A percentile compares a stretch with the other conserved stretches of the same genome.
Evolutionary conservation across 352 stramenopile genomes (phyloP).

Genomic region (Pythium graminicola): DNA sequence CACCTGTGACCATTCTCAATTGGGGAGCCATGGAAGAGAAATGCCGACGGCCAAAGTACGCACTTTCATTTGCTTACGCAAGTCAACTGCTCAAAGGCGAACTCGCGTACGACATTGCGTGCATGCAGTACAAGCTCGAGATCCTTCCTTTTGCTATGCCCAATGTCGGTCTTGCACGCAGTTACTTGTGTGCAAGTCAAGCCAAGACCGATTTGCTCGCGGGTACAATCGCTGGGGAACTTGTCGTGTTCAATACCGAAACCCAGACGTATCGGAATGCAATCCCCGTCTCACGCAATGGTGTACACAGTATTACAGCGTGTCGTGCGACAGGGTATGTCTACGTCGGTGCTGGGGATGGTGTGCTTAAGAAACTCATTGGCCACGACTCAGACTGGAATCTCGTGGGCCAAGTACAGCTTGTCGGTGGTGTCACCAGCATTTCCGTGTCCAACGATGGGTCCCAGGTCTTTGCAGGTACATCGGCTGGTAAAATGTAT

Average conservation of each 20-base stretch:
- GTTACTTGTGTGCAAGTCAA: constrained; percentile 54
- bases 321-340: constrained; percentile 55
- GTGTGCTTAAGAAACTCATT: constrained; percentile 78
- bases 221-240: constrained; percentile 64
- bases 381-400: constrained; percentile 78
- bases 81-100: constrained; percentile 58
- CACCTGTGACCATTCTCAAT: constrained; percentile 60
- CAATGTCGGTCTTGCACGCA: constrained; percentile 61
- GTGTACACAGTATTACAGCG: constrained; percentile 68
- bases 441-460: constrained; percentile 57
- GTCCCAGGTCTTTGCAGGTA: constrained; percentile 53
- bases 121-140: constrained; percentile 77
- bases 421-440: constrained; percentile 73
- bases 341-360: constrained; percentile 82
- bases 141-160: constrained; percentile 60
- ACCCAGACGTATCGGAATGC: constrained; percentile 56
- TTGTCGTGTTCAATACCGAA: constrained; percentile 83
- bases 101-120: constrained; percentile 62
- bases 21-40: constrained; percentile 68
- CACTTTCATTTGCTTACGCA: constrained; percentile 55
- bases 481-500: constrained; percentile 72
- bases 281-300: constrained; percentile 53
- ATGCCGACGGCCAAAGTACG: constrained; percentile 56
- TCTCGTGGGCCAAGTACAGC: constrained; percentile 71
- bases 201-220: constrained; percentile 51